Percentiles rank a stretch among this genome's conserved stretches.
Conservation (phyloP, 2,329 filamentous ascomycete species). For the Hypomyces rosellus region DNA sequence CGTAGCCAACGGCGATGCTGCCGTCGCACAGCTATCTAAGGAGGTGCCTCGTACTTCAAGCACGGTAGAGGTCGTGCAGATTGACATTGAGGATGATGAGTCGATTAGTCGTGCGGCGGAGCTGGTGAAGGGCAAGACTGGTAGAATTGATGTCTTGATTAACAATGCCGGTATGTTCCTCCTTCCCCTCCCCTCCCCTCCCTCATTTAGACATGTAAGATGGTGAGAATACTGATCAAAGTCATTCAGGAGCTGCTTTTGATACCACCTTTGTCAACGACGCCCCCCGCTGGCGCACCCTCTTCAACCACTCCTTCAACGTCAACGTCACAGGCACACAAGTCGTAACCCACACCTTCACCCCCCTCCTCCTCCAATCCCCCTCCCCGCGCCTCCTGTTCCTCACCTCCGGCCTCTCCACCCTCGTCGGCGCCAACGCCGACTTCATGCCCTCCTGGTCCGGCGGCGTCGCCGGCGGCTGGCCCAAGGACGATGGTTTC, state of each 20-base stretch:
- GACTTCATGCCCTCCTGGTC: constrained; percentile 17
- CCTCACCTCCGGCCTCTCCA: constrained; percentile 38
- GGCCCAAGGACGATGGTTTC: constrained; percentile 45
- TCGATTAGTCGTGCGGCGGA: constrained; percentile 43
- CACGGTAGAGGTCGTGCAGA: constrained; percentile 39
- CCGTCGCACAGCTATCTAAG: constrained; percentile 33
- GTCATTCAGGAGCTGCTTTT: constrained; percentile 33
- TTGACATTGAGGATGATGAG: constrained; percentile 48
- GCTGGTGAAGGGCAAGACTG: constrained; percentile 34
- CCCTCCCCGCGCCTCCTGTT: constrained; percentile 42
- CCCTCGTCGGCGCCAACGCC: constrained; percentile 27
- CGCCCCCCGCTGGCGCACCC: constrained; percentile 28
- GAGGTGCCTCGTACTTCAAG: constrained; percentile 36
- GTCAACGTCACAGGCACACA: constrained; percentile 44
- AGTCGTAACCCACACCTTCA: constrained; percentile 32
- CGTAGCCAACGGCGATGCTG: constrained; percentile 43
- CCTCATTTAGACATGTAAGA: no score
- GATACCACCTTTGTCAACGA: constrained; percentile 28
- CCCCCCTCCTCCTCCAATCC: constrained; percentile 38
- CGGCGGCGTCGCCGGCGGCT: constrained; percentile 30
- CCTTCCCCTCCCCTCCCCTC: no score
- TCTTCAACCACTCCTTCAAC: constrained; percentile 41
- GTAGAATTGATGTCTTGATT: constrained; percentile 45
- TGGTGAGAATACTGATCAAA: background rate
- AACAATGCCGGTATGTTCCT: constrained; percentile 47